Conservation (phyloP, 2,329 filamentous ascomycete genomes). For the Hypoxylon sp. region DNA sequence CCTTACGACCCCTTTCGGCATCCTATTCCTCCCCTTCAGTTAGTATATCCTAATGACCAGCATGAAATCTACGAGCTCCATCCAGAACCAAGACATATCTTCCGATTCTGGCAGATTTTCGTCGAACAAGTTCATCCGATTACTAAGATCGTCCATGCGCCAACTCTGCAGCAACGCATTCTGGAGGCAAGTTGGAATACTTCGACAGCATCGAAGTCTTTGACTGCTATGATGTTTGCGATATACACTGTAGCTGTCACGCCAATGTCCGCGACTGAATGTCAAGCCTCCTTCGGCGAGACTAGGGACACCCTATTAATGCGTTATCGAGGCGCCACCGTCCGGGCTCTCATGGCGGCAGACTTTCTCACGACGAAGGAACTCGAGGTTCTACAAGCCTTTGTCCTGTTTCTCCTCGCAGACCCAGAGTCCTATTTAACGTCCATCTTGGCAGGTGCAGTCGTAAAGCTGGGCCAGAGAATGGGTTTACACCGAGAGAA, state of each 20-base stretch:
- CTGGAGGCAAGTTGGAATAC: conserved; percentile 59
- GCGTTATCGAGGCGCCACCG: neutral
- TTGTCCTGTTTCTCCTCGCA: neutral
- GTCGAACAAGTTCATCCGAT: conserved; percentile 72
- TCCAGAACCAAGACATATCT: conserved; percentile 61
- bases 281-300: neutral
- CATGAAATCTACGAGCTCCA: conserved; percentile 66
- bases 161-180: conserved; percentile 67
- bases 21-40: conserved; percentile 52
- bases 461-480: neutral
- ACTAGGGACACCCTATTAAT: neutral
- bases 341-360: neutral
- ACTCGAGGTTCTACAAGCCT: neutral
- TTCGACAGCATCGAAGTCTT: neutral
- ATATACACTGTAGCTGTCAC: conserved; percentile 2
- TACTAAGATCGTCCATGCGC: conserved; percentile 71
- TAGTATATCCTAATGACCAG: conserved; percentile 47
- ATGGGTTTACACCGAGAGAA: neutral
- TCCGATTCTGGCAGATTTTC: conserved; percentile 70
- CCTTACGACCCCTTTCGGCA: neutral
- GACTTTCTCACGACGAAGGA: neutral
- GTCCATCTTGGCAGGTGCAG: neutral
- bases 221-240: neutral
- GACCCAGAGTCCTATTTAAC: neutral
- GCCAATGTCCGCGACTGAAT: neutral